Evolutionary conservation across 768 basidiomycete species (phyloP).

Genomic region (Auricularia cornea): DNA sequence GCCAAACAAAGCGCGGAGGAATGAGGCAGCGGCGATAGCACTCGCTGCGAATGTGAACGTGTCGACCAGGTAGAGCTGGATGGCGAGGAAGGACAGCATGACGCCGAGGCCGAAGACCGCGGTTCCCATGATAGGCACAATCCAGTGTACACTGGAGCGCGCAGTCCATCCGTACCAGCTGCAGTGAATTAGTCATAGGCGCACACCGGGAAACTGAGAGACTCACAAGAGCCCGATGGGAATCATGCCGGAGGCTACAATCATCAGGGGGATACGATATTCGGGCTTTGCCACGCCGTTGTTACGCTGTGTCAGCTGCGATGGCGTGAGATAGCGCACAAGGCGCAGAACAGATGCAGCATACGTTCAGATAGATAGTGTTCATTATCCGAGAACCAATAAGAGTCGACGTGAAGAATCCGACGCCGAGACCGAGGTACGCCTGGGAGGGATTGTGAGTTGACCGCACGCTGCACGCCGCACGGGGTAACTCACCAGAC

Average conservation of each 20-base stretch:
- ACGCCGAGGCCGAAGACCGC: constrained; percentile 5
- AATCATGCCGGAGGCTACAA: constrained; percentile 60
- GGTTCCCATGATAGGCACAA: constrained; percentile 13
- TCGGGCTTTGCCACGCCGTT: constrained; percentile 66
- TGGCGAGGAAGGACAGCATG: background rate
- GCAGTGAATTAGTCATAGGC: background rate
- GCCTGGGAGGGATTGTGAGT: constrained; percentile 7
- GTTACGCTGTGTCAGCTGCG: constrained; percentile 21
- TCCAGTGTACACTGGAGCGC: constrained; percentile 8
- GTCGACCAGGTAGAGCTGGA: constrained; percentile 8
- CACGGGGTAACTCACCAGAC: constrained; percentile 12
- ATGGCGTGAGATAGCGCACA: background rate
- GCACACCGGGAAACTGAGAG: background rate
- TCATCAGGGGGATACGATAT: constrained; percentile 63
- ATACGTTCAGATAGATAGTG: constrained; percentile 40
- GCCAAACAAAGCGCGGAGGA: constrained; percentile 13
- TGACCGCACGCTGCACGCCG: too few species aligned
- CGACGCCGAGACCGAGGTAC: constrained; percentile 27
- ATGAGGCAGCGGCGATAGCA: constrained; percentile 10
- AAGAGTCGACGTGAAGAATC: constrained; percentile 41
- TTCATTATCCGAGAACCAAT: constrained; percentile 41
- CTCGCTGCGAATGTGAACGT: constrained; percentile 12
- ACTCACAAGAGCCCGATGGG: constrained; percentile 42
- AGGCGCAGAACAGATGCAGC: constrained; percentile 6
- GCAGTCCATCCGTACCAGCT: constrained; percentile 16